Evolutionary conservation across 78 protist species (phyloP), one percentile per base, ranked within the genome.

Genomic region (Emiliania huxleyi): DNA sequence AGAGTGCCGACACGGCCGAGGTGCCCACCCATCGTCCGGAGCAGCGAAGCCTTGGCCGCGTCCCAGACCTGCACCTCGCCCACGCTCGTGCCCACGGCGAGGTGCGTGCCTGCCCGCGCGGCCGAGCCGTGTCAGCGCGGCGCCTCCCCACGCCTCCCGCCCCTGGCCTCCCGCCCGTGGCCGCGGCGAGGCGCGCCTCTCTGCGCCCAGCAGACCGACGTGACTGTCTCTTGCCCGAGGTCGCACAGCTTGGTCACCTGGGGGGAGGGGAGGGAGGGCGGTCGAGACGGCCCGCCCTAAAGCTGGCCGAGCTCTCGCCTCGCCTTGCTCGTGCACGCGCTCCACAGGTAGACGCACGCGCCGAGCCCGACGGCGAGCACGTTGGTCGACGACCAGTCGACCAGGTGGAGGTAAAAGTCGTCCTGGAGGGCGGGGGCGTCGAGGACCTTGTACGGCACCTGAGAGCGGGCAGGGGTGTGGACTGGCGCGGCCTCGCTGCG

Each of bases 291-390:
- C n/a, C n/a, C n/a, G n/a, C n/a, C n/a, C n/a, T n/a, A n/a, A n/a
- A n/a, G n/a, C n/a, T n/a, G n/a, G n/a, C n/a, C n/a, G n/a, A n/a
- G n/a, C n/a, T n/a, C n/a, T n/a, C n/a, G n/a, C n/a, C n/a, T n/a
- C n/a, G n/a, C n/a, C n/a, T n/a, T n/a, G 49, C 69, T 49, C 18
- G 95, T 94, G 56, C 83, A 91, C 6, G 95, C 93, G 33, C 62
- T 40, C 95, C 95, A 94, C 23, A 93, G 91, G 56, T 92, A 92
- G 25, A 77, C 94, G 37, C 94, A 69, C 8, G 81, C 22, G n/a
- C 77, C 75, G 19, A 95, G 91, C 42, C 94, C 97, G 79, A 96
- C 95, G 0, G 95, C 97, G 29, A 96, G 84, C 25, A 94, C 93
- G 52, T 93, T 94, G 35, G 44, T 38, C 38, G 89, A 29, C 5